Conservation (phyloP, 306 rosid species). For the Fragaria nilgerrensis region DNA sequence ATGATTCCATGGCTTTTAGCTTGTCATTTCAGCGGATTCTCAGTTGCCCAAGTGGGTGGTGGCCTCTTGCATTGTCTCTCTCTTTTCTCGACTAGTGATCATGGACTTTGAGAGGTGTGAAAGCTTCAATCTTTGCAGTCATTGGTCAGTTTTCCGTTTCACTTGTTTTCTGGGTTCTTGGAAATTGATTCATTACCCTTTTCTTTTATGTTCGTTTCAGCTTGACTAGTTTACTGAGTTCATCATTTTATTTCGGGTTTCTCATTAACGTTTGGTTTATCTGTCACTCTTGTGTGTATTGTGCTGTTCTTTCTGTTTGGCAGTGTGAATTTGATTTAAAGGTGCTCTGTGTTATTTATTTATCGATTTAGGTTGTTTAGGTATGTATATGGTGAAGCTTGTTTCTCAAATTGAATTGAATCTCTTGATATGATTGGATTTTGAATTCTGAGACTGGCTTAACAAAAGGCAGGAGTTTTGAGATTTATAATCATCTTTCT, state of each 20-base stretch:
- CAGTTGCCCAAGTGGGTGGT: conserved; percentile 37
- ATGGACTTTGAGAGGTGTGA: conserved; percentile 41
- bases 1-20: conserved; percentile 39
- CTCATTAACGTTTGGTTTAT: not conserved
- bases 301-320: not conserved
- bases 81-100: conserved; percentile 38
- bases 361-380: not conserved
- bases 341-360: not conserved
- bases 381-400: not conserved
- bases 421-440: not conserved
- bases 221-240: conserved; percentile 19
- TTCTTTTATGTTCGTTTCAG: conserved; percentile 12
- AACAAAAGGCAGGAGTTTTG: not conserved
- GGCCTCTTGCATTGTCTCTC: conserved; percentile 45
- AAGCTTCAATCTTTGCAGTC: not conserved
- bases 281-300: not conserved
- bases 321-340: not conserved
- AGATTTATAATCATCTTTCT: not conserved
- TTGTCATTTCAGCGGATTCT: conserved; percentile 33
- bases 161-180: not conserved
- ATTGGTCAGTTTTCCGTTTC: not conserved
- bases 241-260: conserved; percentile 18
- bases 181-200: conserved; percentile 1
- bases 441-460: conserved; percentile 1
- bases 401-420: conserved; percentile 11